Evolutionary conservation across 176 grass and related monocot species (phyloP).

Genomic region (Luzula sylvatica): DNA sequence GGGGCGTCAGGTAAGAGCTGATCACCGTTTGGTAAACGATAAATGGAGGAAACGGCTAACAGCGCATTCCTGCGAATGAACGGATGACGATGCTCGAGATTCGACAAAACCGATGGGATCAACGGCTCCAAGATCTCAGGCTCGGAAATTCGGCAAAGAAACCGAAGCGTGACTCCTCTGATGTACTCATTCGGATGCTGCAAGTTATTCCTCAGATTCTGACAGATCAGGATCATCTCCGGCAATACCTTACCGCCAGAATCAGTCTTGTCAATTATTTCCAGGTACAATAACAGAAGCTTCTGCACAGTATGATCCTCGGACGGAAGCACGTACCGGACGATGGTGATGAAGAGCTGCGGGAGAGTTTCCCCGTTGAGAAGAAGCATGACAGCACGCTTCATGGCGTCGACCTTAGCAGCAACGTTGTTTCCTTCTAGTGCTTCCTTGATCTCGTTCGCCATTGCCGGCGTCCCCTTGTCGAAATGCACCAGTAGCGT

Average conservation of each 20-base stretch:
- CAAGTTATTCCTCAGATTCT: conserved; percentile 84
- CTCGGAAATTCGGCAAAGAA: conserved; percentile 63
- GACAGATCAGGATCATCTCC: conserved; percentile 93
- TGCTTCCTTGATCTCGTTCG: conserved; percentile 64
- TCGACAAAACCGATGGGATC: conserved; percentile 60
- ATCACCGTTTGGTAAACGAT: conserved; percentile 47
- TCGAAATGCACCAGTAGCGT: conserved; percentile 71
- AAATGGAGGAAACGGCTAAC: conserved; percentile 49
- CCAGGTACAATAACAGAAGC: conserved; percentile 65
- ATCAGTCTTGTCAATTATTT: conserved; percentile 62
- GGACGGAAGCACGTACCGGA: conserved; percentile 70
- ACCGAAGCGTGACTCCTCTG: conserved; percentile 50
- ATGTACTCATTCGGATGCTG: conserved; percentile 84
- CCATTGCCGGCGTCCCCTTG: conserved; percentile 59
- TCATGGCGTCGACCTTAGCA: conserved; percentile 57
- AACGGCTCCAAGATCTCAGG: conserved; percentile 71
- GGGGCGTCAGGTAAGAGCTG: conserved; percentile 60
- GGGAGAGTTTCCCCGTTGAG: conserved; percentile 60
- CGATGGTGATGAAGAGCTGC: conserved; percentile 69
- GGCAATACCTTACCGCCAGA: conserved; percentile 43
- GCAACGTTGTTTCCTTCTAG: conserved; percentile 46
- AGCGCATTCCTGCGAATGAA: conserved; percentile 67
- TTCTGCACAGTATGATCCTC: conserved; percentile 74
- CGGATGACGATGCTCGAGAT: conserved; percentile 70
- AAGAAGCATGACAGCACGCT: conserved; percentile 61